Evolutionary conservation across 108 stramenopile species (phyloP), one percentile per base, ranked within the genome.

Genomic region (Cyclotella kingstonii): DNA sequence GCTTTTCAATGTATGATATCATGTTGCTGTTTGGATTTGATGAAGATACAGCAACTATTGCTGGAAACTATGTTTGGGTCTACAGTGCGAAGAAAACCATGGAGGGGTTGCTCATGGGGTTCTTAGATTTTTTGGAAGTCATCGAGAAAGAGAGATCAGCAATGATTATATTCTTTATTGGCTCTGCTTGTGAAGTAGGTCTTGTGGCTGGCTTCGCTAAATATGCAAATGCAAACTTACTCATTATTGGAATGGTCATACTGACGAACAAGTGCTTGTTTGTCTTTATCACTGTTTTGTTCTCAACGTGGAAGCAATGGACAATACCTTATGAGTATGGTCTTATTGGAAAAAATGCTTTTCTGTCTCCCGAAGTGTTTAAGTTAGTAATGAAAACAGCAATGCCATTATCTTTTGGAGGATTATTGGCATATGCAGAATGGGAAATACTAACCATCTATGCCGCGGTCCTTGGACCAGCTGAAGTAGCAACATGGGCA

Each of bases 401-500:
- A 0, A 38, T 77, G 3, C 89, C 89, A 2, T 55, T 90, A 2
- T 56, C 83, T 4, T 11, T 90, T 15, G 89, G 86, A 17, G 61
- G 76, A 12, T 44, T 90, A 27, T 34, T 87, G 54, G 84, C 83
- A 47, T 82, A 85, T 47, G 73, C 81, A 7, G 82, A 86, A 45
- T 90, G 89, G 86, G 84, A 84, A 36, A 23, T 85, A 22, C 54
- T 90, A n/a, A 81, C 81, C 5, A 38, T 87, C 1, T 84, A 84
- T 42, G 66, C 84, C 5, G 67, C 79, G 0, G 22, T 68, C 0
- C 60, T 90, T 9, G 89, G 89, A 21, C 80, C 80, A 15, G 89
- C 86, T 35, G 89, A 90, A 69, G 84, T 78, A 55, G 89, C 81
- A 12, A 61, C 84, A 19, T 90, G 85, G 84, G 85, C 82, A 18